Evolutionary conservation across 1,284 basidiomycete genomes (phyloP).

Genomic region (Cryptococcus jaspeensis): DNA sequence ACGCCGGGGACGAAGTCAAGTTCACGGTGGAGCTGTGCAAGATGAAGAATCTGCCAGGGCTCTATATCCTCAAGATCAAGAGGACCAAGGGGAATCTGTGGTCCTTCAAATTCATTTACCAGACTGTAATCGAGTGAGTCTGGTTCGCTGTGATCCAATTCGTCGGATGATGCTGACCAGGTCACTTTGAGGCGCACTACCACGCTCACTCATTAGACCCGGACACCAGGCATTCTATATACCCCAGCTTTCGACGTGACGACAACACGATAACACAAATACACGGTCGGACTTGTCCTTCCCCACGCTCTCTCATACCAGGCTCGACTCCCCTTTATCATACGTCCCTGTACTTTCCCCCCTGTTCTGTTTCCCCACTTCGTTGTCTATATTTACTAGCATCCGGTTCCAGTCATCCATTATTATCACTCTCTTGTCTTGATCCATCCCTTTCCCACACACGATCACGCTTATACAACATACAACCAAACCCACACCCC

Average conservation of each 20-base stretch:
- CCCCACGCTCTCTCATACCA: neutral
- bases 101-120: conserved; percentile 92
- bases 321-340: neutral
- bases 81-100: conserved; percentile 86
- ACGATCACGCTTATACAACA: too few relatives aligned
- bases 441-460: neutral
- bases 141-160: neutral
- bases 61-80: conserved; percentile 84
- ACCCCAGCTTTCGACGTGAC: neutral
- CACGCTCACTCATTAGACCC: conserved; percentile 12
- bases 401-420: neutral
- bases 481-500: too few relatives aligned
- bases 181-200: conserved; percentile 10
- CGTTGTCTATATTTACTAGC: conserved; percentile 4
- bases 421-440: neutral
- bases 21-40: conserved; percentile 88
- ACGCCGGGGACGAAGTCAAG: conserved; percentile 87
- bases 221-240: conserved; percentile 1
- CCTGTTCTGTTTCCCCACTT: neutral
- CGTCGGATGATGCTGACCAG: neutral
- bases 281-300: neutral
- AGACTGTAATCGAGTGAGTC: conserved; percentile 79
- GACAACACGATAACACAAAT: neutral
- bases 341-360: conserved; percentile 1
- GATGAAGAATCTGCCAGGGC: conserved; percentile 80